Base-by-base conservation (phyloP, 2,329 filamentous ascomycete species). In the Teratosphaeria viscida region DNA sequence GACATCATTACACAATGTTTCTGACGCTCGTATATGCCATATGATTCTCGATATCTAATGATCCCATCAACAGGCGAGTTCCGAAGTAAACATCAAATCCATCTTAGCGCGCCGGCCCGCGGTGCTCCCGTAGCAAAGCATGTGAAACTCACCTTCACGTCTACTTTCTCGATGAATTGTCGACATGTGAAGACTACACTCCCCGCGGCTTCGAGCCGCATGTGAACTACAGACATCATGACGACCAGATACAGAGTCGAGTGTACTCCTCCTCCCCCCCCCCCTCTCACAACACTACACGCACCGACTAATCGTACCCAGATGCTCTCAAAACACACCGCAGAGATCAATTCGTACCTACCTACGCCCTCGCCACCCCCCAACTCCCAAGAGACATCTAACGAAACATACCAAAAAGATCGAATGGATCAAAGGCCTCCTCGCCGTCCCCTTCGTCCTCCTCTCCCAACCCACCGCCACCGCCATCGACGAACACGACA, bases 391-490 rank as follows among this genome's bases (percentile, higher is more conserved):
- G 23, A 23, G 23, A 23, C 1, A 23, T 2, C 23, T 23, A 23
- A 23, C 23, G 23, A 23, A 23, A 2, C 49, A 62, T 56, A 62
- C 68, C 23, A 23, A 60, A 5, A 43, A 32, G 64, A 70, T 70
- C 63, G 72, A 74, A 68, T 97, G 92, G 92, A 90, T 97, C 79
- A 97, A 99, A 69, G 73, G 73, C 16, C 82, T 97, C 3, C 80
- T 97, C 12, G 94, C 94, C 1, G 92, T 97, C 0, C 94, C 94
- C 0, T 99, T 99, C 72, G 92, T 99, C 47, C 83, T 99, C 58
- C 91, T 96, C 73, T 96, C 92, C 1, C 92, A 97, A 72, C 94
- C 94, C 3, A 95, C 90, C 0, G 90, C 94, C 3, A 95, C 90
- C 0, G 90, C 90, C 23, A 84, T 91, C 52, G 91, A 92, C 68